Base-by-base conservation (phyloP, 352 stramenopile species). In the Globisporangium yorkense region DNA sequence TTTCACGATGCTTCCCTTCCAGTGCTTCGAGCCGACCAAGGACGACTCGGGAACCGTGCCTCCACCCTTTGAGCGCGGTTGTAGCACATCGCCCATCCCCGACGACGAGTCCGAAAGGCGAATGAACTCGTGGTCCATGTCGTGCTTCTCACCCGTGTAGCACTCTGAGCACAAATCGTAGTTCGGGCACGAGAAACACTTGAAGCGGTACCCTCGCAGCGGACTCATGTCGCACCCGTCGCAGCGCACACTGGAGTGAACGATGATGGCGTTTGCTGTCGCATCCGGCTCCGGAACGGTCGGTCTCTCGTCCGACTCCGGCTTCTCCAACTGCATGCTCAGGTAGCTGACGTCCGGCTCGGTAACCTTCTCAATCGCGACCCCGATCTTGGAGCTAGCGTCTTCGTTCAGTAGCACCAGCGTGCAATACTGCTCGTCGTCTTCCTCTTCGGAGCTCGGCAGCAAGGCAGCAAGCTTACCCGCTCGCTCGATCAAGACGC, bases 181-280 rank as follows among this genome's bases (percentile, higher is more conserved):
- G 51, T 92, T 89, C 0, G 80, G 55, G 41, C 83, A 92, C 9
- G 67, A 74, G 37, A 81, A 87, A 29, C 83, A 92, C 62, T 92
- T 92, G 59, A 89, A 89, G 13, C 83, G 76, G 52, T 75, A 88
- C 12, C 83, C 83, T 43, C 65, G 61, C 37, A 92, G 51, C 0
- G 83, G 83, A 54, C 68, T 90, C 51, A 87, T 74, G 56, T 88
- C 84, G 51, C 83, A 92, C 13, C 80, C 79, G 57, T 92, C 83
- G 57, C 83, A 92, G 18, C 81, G 78, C n/a, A 92, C 83, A 54
- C 76, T 88, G 16, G 75, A 66, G 63, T 86, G 77, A 5, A 78
- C 72, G 57, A 84, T 70, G 4, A 63, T 66, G 20, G 65, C 40
- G 41, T 71, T 60, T 3, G 62, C 44, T 18, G 44, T 60, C 43